Conservation (phyloP, 129 eudicot species). For the Lactuca saligna region DNA sequence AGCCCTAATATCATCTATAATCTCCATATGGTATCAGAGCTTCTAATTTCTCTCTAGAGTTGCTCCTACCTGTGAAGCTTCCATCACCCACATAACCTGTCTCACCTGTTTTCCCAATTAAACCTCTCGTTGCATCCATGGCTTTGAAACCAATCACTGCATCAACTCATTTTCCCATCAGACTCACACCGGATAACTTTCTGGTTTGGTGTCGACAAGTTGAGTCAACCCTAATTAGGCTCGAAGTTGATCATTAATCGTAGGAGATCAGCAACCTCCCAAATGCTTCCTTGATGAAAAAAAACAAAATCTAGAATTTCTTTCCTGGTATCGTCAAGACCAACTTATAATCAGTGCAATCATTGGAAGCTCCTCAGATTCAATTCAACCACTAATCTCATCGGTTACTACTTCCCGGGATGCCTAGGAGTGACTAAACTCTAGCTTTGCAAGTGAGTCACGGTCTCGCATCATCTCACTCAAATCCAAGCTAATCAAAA, state of each 20-base stretch:
- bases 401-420: not conserved
- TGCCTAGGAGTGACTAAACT: not conserved
- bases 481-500: not conserved
- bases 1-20: too few relatives aligned
- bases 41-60: too few relatives aligned
- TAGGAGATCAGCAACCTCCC: not conserved
- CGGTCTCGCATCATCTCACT: too few relatives aligned
- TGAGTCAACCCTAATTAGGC: not conserved
- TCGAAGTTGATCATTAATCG: not conserved
- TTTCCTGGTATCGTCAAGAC: too few relatives aligned
- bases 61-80: too few relatives aligned
- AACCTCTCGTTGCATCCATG: too few relatives aligned
- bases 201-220: not conserved
- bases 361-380: not conserved
- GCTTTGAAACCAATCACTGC: not conserved
- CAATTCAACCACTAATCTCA: not conserved
- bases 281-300: not conserved
- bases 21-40: too few relatives aligned
- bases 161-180: not conserved
- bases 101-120: too few relatives aligned
- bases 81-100: too few relatives aligned
- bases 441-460: not conserved
- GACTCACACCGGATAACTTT: not conserved
- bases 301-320: too few relatives aligned
- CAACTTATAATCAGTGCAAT: not conserved